Percentiles rank a stretch among this genome's conserved stretches.
These are phyloP conservation scores for Saccharomycopsis hybrid DNA, from an alignment of 1,139 yeast genomes.

Conservation along the genomic window DNA sequence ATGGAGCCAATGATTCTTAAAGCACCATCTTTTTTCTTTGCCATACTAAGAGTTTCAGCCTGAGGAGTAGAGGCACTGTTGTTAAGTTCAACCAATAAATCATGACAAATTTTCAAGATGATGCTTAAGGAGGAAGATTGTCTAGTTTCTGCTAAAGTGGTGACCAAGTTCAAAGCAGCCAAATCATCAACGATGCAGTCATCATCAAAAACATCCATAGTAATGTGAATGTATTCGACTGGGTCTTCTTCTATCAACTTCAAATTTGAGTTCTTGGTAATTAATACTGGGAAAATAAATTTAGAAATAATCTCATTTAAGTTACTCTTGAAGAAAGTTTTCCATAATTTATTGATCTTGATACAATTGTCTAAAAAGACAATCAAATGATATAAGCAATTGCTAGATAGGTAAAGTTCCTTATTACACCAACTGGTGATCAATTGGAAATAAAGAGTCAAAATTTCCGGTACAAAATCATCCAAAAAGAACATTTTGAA, in stretches of 20 bases:
- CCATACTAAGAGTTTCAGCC: constrained; percentile 47
- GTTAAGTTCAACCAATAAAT: constrained; percentile 40
- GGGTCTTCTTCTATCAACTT: constrained; percentile 87
- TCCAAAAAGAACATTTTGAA: constrained; percentile 43
- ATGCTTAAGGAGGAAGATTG: constrained; percentile 54
- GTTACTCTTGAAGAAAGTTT: constrained; percentile 59
- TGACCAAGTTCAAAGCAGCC: constrained; percentile 58
- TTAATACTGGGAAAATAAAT: constrained; percentile 71
- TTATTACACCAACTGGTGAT: constrained; percentile 69
- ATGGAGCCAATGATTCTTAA: constrained; percentile 73
- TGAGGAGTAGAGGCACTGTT: constrained; percentile 26
- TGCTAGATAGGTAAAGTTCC: constrained; percentile 61
- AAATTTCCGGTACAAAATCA: constrained; percentile 67
- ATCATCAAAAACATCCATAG: constrained; percentile 58
- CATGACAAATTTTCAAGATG: constrained; percentile 60
- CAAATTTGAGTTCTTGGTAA: constrained; percentile 63
- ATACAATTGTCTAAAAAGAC: constrained; percentile 68
- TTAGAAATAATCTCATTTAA: constrained; percentile 59
- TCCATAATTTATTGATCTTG: constrained; percentile 39
- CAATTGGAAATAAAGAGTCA: constrained; percentile 56
- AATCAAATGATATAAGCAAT: constrained; percentile 60
- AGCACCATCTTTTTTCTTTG: constrained; percentile 74
- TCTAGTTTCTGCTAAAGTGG: constrained; percentile 63
- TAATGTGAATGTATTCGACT: constrained; percentile 78
- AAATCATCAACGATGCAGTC: constrained; percentile 51